Evolutionary conservation across 2,329 filamentous ascomycete genomes (phyloP).

Genomic region (Pyricularia grisea): DNA sequence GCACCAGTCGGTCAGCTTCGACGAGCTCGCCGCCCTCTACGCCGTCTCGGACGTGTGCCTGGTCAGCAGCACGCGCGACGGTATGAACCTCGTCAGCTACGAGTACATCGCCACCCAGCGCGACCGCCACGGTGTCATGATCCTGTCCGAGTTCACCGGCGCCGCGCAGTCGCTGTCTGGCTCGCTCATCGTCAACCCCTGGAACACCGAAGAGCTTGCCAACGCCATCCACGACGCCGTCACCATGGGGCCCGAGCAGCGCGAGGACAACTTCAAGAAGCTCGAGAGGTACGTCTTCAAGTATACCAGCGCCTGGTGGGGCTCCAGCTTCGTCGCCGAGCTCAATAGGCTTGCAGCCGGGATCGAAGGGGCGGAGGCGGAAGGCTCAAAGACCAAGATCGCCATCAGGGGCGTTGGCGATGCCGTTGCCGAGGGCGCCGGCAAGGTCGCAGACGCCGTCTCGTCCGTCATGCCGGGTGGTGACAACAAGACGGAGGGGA

Average conservation of each 20-base stretch:
- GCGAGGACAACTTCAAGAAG: constrained; percentile 80
- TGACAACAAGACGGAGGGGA: background rate
- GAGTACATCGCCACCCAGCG: constrained; percentile 95
- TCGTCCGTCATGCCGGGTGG: background rate
- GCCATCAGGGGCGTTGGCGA: constrained; percentile 1
- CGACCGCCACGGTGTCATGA: constrained; percentile 84
- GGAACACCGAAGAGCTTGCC: constrained; percentile 94
- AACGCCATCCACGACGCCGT: constrained; percentile 94
- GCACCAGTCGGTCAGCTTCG: constrained; percentile 90
- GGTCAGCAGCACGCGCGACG: constrained; percentile 90
- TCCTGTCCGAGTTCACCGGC: constrained; percentile 93
- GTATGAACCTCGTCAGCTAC: constrained; percentile 98
- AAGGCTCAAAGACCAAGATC: background rate
- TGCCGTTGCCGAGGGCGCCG: background rate
- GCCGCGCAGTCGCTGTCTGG: constrained; percentile 92
- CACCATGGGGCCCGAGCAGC: constrained; percentile 86
- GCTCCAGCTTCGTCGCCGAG: constrained; percentile 82
- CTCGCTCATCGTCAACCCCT: constrained; percentile 90
- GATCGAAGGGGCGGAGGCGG: background rate
- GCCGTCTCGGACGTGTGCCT: constrained; percentile 87
- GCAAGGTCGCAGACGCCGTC: background rate
- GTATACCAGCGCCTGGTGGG: constrained; percentile 97
- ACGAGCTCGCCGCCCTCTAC: constrained; percentile 90
- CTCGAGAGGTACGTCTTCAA: constrained; percentile 93
- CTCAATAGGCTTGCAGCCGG: constrained; percentile 28